A percentile compares a stretch with the other conserved stretches of the same genome.
phyloP scores from a whole-genome alignment of 345 rosid species.

The Capsella bursapastoris region DNA sequence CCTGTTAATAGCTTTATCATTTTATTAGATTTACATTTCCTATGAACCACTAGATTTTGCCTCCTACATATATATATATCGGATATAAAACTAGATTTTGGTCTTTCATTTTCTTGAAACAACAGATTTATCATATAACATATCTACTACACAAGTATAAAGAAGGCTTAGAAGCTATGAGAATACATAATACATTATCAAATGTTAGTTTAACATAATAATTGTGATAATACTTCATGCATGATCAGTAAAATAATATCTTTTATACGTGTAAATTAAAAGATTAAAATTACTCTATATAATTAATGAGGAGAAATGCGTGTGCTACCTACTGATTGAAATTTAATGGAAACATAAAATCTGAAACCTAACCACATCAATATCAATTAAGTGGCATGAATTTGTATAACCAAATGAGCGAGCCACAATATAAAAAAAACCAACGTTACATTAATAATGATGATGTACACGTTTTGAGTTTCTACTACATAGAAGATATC shows the following conservation, averaged over 20 bases:
- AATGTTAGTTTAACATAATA: neutral
- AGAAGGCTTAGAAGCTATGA: too few species aligned
- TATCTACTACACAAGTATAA: neutral
- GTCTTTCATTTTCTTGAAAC: neutral
- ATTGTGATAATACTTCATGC: neutral
- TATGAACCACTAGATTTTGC: conserved; percentile 7
- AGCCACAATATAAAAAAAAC: neutral
- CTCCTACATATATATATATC: too few species aligned
- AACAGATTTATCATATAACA: neutral
- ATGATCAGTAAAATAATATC: neutral
- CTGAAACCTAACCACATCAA: conserved; percentile 23
- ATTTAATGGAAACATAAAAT: conserved; percentile 22
- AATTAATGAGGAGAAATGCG: neutral
- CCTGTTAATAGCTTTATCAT: neutral
- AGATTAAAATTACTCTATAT: neutral
- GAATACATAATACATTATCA: too few species aligned
- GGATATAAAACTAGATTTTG: neutral
- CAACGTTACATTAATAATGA: conserved; percentile 17
- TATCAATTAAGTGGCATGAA: conserved; percentile 1
- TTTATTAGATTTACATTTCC: neutral
- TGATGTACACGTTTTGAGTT: conserved; percentile 24
- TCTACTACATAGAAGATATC: conserved; percentile 31
- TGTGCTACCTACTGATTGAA: conserved; percentile 9
- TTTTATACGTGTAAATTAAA: neutral
- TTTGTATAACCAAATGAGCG: conserved; percentile 8